Base-by-base conservation (phyloP, 2,329 filamentous ascomycete genomes). In the Diaporthe sp. region DNA sequence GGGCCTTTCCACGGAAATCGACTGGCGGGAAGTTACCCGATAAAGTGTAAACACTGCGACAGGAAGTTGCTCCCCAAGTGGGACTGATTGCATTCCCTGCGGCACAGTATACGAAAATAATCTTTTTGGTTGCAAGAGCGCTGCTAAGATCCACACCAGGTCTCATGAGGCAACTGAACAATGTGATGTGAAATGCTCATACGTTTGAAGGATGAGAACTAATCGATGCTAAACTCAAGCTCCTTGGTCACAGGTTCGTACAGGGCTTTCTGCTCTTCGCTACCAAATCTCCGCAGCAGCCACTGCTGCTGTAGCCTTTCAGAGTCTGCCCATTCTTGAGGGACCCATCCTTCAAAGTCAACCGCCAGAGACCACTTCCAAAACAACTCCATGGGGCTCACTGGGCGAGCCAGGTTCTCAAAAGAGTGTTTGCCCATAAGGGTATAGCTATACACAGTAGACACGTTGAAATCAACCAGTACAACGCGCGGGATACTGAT, bases 201-300 rank as follows among this genome's bases (percentile, higher is more conserved):
- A 37, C 34, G 8, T 37, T 37, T 37, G 34, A 37, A 37, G 34
- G 34, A 37, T 37, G 34, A 37, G 34, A 37, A 37, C 34, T 37
- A 37, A 37, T 37, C 34, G 34, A 37, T 34, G 57, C 57, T 59
- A 37, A 59, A 15, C 34, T 58, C 19, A n/a, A 59, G 34, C 19
- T 59, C 22, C 57, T 39, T n/a, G 55, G 55, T 37, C 55, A 58
- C 55, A 37, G 58, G 58, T 17, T 39, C 58, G 37, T 61, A 61
- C 22, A 61, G 22, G 13, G 37, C 58, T 17, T n/a, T 61, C 58
- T 61, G 58, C 37, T 61, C 58, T 25, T 61, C 22, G 7, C 37
- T 61, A 4, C 58, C 58, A 28, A 42, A 61, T 5, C 34, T 61
- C 37, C 37, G 58, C 37, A 44, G n/a, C 37, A 61, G 58, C 58